phyloP scores from a whole-genome alignment of 805 yeast species.

The Scheffersomyces ergatensis region DNA sequence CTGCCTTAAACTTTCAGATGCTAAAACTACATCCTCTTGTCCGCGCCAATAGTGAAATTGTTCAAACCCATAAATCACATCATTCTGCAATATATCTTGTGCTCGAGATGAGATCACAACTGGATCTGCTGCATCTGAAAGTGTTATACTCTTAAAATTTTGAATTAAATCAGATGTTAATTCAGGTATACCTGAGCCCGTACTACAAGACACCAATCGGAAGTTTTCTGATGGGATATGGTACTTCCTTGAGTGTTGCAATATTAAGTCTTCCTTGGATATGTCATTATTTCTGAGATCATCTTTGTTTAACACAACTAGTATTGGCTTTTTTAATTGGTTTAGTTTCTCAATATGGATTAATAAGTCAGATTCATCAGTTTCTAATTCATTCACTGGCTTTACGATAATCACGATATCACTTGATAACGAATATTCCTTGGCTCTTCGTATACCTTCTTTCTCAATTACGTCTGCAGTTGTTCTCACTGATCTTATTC shows the following conservation, averaged over 20 bases:
- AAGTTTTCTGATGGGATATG: constrained; percentile 12
- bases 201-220: constrained; percentile 56
- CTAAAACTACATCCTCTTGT: constrained; percentile 71
- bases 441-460: constrained; percentile 83
- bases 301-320: constrained; percentile 57
- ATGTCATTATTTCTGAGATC: constrained; percentile 39
- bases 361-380: constrained; percentile 32
- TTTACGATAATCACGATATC: constrained; percentile 66
- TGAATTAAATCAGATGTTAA: constrained; percentile 43
- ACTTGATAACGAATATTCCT: constrained; percentile 52
- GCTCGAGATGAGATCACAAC: constrained; percentile 72
- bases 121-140: constrained; percentile 57
- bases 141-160: constrained; percentile 48
- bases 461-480: constrained; percentile 59
- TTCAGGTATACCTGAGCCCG: constrained; percentile 52
- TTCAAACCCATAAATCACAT: constrained; percentile 73
- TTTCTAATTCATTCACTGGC: constrained; percentile 3
- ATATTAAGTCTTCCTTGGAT: constrained; percentile 12
- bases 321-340: constrained; percentile 26
- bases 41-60: constrained; percentile 52
- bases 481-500: constrained; percentile 54
- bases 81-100: constrained; percentile 69
- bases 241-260: constrained; percentile 8
- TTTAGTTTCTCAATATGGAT: constrained; percentile 34
- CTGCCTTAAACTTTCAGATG: constrained; percentile 69